Conservation (phyloP, 2,329 filamentous ascomycete genomes). For the Talaromyces sp. region DNA sequence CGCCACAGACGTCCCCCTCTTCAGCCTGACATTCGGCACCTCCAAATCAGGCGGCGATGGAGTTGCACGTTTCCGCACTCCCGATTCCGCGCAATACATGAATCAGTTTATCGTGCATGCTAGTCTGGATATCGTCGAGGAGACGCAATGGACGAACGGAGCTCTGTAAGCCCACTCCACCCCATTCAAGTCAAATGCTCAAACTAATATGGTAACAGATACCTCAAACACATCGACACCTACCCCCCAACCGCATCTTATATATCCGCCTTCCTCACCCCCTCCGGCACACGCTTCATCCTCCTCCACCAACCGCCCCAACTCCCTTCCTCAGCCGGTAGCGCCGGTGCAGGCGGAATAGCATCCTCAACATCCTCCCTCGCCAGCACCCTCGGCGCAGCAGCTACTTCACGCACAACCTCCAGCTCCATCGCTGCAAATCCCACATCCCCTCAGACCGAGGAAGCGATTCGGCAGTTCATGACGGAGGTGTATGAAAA, state of each 20-base stretch:
- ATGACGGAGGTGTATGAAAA: conserved; percentile 94
- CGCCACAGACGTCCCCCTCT: conserved; percentile 91
- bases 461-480: conserved; percentile 93
- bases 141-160: conserved; percentile 86
- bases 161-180: conserved; percentile 60
- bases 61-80: conserved; percentile 82
- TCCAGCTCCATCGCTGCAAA: conserved; percentile 76
- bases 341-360: conserved; percentile 18
- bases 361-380: conserved; percentile 24
- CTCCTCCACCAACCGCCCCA: conserved; percentile 78
- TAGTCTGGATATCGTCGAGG: conserved; percentile 89
- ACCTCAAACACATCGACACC: conserved; percentile 93
- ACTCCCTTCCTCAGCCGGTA: conserved; percentile 39
- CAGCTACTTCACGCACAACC: conserved; percentile 42
- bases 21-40: conserved; percentile 95
- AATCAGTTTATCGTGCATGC: conserved; percentile 98
- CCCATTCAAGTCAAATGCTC: conserved; percentile 15
- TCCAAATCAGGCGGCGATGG: conserved; percentile 95
- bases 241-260: conserved; percentile 83
- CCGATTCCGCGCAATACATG: conserved; percentile 82
- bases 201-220: conserved; percentile 53
- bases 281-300: conserved; percentile 87
- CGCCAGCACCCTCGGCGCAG: conserved; percentile 21
- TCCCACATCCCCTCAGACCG: conserved; percentile 82
- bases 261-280: conserved; percentile 91